Base-by-base conservation (phyloP, 1,284 basidiomycete species). In the Rhodotorula sp. region DNA sequence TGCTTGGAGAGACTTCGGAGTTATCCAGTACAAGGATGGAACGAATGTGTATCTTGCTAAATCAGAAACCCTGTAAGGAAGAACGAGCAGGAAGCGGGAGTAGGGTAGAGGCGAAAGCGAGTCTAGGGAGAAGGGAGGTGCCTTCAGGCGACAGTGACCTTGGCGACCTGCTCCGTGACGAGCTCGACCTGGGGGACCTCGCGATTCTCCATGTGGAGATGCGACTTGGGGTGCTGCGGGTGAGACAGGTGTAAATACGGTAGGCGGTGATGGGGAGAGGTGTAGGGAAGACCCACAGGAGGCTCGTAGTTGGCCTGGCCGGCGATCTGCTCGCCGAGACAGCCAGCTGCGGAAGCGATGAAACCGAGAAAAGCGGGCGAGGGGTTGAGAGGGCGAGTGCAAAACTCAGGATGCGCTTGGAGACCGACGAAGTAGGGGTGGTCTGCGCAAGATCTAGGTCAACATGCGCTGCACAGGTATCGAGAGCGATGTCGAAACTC, bases 321-420 rank as follows among this genome's bases (percentile, higher is more conserved):
- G 61, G 84, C 85, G 40, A 94, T 78, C 80, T 97, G 91, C 78
- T 92, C 89, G 44, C 86, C 82, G 20, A 99, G 84, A 1, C 89
- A 85, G 0, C 88, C 87, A 51, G 88, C 89, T 0, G 95, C 84
- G 0, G 96, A 94, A 4, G 95, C 89, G 53, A 99, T 86, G 78
- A 99, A 90, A 22, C 96, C 96, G 48, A 99, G 88, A 88, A 97
- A 99, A 0, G 94, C 90, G 5, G 95, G 95, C 0, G 93, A 96
- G 0, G 95, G 96, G 83, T 99, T 99, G 62, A 99, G 84, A 3
- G 95, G 95, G n/a, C 95, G 88, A 28, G 95, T 95, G 83, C 94
- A 98, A 83, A 99, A 95, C 81, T 99, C 95, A 5, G 95, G 95
- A 79, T 99, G 95, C 0, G 96, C 93, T 83, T 99, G 95, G 67